Conservation (phyloP, 805 yeast species). For the Teunomyces tritomae region DNA sequence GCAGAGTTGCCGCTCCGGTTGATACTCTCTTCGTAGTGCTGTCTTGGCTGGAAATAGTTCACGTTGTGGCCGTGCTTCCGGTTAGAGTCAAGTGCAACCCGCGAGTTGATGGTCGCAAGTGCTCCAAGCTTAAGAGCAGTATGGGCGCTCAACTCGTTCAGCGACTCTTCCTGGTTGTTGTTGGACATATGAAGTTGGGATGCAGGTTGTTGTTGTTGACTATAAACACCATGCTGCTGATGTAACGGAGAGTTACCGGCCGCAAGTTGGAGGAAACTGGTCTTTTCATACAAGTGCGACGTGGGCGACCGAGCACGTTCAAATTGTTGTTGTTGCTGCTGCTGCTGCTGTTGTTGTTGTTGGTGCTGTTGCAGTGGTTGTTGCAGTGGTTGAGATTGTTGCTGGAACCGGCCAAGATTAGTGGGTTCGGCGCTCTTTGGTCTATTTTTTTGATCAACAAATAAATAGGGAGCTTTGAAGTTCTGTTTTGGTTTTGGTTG, state of each 20-base stretch:
- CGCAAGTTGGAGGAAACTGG: constrained; percentile 39
- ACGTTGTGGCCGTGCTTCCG: constrained; percentile 22
- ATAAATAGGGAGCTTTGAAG: constrained; percentile 12
- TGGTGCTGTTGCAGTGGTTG: constrained; percentile 9
- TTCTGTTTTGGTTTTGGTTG: constrained; percentile 40
- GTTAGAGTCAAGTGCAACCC: constrained; percentile 47
- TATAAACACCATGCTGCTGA: constrained; percentile 9
- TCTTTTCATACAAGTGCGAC: constrained; percentile 42
- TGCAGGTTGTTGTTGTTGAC: constrained; percentile 10
- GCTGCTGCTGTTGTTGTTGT: constrained; percentile 7
- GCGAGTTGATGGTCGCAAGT: constrained; percentile 58
- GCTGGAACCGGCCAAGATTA: constrained; percentile 17
- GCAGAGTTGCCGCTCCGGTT: constrained; percentile 35
- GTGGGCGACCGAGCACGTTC: constrained; percentile 41
- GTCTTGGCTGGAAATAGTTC: constrained; percentile 7
- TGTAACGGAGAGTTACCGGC: constrained; percentile 17
- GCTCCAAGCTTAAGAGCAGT: constrained; percentile 63
- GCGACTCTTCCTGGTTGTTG: constrained; percentile 16
- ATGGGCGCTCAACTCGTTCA: constrained; percentile 28
- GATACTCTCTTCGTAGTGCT: constrained; percentile 31
- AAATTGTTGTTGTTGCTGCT: constrained; percentile 18
- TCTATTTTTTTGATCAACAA: constrained; percentile 24
- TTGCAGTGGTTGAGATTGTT: constrained; percentile 8
- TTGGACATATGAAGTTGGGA: constrained; percentile 9
- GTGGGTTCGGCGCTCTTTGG: constrained; percentile 48